These are phyloP conservation scores for Omphalea diandra DNA, from an alignment of 441 rosid genomes.

Conservation along the genomic window DNA sequence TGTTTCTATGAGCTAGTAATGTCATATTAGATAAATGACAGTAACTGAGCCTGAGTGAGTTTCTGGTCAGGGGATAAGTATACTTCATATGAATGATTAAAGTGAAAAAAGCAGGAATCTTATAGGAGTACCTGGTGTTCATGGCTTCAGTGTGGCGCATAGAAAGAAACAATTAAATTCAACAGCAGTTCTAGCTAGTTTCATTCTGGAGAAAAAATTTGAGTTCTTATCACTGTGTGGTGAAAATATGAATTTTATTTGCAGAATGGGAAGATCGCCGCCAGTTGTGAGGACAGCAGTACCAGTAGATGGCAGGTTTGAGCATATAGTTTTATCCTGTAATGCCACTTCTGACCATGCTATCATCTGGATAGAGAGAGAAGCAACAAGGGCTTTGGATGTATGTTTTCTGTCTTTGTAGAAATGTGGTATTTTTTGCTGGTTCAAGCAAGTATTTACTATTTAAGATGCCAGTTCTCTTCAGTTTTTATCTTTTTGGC, in stretches of 20 bases:
- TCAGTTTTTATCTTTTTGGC: not conserved
- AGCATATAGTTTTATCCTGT: conserved; percentile 90
- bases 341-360: conserved; percentile 95
- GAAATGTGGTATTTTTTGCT: not conserved
- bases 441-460: conserved; percentile 1
- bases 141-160: not conserved
- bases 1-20: not conserved
- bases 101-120: not conserved
- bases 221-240: too few species aligned
- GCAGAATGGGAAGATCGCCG: conserved; percentile 78
- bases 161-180: not conserved
- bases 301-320: conserved; percentile 94
- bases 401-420: conserved; percentile 39
- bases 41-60: not conserved
- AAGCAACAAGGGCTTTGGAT: conserved; percentile 69
- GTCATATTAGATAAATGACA: not conserved
- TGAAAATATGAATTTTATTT: conserved; percentile 8
- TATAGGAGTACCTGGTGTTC: not conserved
- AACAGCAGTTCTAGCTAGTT: not conserved
- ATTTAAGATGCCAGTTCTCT: not conserved
- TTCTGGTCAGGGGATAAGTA: not conserved
- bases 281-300: conserved; percentile 93
- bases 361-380: conserved; percentile 83
- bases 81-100: not conserved
- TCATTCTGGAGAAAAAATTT: not conserved